Evolutionary conservation across 495 filamentous ascomycete species (phyloP), one percentile per base, ranked within the genome.

Genomic region (Chaetomium cochliodes): DNA sequence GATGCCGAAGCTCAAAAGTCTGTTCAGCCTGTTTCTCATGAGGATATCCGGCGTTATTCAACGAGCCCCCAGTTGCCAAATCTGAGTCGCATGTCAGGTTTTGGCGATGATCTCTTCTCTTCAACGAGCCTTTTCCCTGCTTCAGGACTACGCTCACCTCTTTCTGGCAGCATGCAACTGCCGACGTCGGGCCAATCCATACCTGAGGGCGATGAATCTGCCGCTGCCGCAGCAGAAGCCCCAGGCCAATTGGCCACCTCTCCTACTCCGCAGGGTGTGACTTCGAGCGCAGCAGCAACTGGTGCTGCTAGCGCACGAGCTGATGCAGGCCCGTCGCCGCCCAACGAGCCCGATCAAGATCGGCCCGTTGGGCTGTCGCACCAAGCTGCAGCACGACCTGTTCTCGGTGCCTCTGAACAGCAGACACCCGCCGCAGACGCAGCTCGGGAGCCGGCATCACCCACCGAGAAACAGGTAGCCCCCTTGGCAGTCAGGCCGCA

Each of bases 71-170:
- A 84, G 55, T 77, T 92, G 20, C 90, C 89, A 1, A 85, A 90
- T 70, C 63, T 90, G 18, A 80, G 82, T 58, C 84, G 87, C 49
- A 74, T 90, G 64, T 90, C 88, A 52, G 82, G 80, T 0, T 91
- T 91, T 72, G 86, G 84, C 13, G 74, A 76, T 16, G 79, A 80
- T 61, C 69, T 82, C 0, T 81, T 81, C 54, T 56, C 73, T 5
- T 53, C 75, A 2, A 59, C 68, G 2, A 58, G 44, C 23, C 66
- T 73, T 20, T 22, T 69, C 39, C 33, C 59, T 5, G 52, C 53
- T 22, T 37, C 64, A 6, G 62, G 50, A 20, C 44, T 55, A 20
- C 23, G 60, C 25, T 51, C 66, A 49, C 33, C 63, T 37, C n/a
- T 66, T 22, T 50, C 58, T n/a, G 60, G 56, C 39, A 58, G 39